Base-by-base conservation (phyloP, 2,329 filamentous ascomycete genomes). In the Trichoderma lentiforme region DNA sequence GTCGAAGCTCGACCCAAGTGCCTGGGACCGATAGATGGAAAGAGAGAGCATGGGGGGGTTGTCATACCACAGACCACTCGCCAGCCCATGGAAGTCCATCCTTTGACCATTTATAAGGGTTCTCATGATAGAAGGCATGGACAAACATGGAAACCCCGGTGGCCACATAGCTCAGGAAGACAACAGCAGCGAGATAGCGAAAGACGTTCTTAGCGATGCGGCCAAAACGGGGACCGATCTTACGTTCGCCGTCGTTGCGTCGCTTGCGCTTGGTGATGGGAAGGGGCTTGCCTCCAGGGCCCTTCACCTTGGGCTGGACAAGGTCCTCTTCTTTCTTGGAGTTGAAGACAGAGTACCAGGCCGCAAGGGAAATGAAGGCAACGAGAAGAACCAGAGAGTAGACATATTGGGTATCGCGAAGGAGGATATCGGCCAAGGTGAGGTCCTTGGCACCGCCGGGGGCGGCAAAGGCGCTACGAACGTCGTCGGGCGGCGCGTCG, bases 271-370 rank as follows among this genome's bases (percentile, higher is more conserved):
- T 92, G 73, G 86, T 88, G 64, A 85, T 80, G n/a, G 94, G 94
- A 69, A 98, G 85, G 39, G 94, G 94, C 80, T 97, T 95, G 75
- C 95, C 95, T 71, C 93, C 95, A 1, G 95, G 94, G n/a, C 95
- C 95, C 68, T 87, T 90, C 75, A 88, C 81, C 36, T 81, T 84
- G 26, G 85, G 87, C 67, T 81, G 80, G 26, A 84, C 78, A 43
- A 84, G 78, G 74, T 85, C 82, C 47, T 87, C 86, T 71, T 85
- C 83, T 68, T 83, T 86, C 74, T 83, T 84, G 34, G 86, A 84
- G 71, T 83, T 85, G 78, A 85, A 80, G 56, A 89, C 83, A 77
- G 86, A 88, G 79, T 88, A 85, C 73, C 85, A 82, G 39, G 84
- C 85, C 58, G 86, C 85, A 70, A 85, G 80, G 51, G 83, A 74